Conservation (phyloP, 2,329 filamentous ascomycete genomes). For the Metarhizium robertsii region DNA sequence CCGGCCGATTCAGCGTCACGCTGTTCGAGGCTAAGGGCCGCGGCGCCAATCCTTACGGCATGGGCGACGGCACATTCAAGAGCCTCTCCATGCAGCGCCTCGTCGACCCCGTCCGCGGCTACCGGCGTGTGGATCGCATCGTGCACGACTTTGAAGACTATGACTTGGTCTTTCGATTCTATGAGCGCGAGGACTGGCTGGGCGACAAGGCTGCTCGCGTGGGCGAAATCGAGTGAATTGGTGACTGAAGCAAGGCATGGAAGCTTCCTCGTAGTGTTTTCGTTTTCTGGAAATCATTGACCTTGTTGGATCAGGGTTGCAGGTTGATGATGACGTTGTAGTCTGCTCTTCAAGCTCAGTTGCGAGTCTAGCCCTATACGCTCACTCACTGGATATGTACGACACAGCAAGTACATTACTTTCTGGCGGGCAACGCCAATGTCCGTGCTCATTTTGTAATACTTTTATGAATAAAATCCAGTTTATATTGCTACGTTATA, state of each 20-base stretch:
- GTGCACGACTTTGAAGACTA: constrained; percentile 97
- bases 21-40: constrained; percentile 80
- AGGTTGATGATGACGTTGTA: neutral
- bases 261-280: neutral
- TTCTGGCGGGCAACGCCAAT: neutral
- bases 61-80: constrained; percentile 29
- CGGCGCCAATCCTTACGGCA: constrained; percentile 31
- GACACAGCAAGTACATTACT: neutral
- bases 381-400: constrained; percentile 4
- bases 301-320: neutral
- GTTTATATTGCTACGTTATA: neutral
- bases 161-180: constrained; percentile 92
- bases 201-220: constrained; percentile 43
- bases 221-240: constrained; percentile 33
- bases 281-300: neutral
- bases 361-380: neutral
- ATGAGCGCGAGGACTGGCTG: constrained; percentile 76
- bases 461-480: neutral
- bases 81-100: constrained; percentile 34
- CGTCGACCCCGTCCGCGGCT: constrained; percentile 76
- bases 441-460: neutral
- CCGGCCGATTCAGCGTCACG: constrained; percentile 94
- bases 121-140: constrained; percentile 84
- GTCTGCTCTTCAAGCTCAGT: neutral
- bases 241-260: constrained; percentile 14